Evolutionary conservation across 75 land plant species (phyloP), one percentile per base, ranked within the genome.

Genomic region (Picea glauca): DNA sequence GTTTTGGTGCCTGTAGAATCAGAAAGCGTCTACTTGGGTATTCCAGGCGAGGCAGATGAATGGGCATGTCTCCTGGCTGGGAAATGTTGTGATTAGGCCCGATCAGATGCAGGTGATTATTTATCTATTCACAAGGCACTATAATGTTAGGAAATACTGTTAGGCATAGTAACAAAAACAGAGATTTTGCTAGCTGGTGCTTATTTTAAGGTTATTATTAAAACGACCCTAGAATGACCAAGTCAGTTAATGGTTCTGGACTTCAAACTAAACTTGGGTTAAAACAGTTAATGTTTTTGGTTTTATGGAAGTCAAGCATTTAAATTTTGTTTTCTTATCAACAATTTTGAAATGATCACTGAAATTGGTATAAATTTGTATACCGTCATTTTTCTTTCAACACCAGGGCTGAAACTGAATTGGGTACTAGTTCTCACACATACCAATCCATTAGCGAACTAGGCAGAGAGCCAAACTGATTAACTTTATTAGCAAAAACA

Each of bases 1-100:
- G 21, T 84, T 81, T 58, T 81, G 80, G 80, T 60, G 84, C 18
- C 72, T 84, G 14, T 81, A 60, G 43, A 80, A 77, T 72, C 86
- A 84, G 58, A 84, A 84, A 73, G 77, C 86, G 13, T 84, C 86
- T 9, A 81, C 77, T 20, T 84, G 86, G 86, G 83, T 84, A 13
- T 84, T 84, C 35, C 86, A 84, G 65, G 86, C 86, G 1, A 64
- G 80, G 5, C 32, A 58, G 9, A 64, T 84, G 75, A 54, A 84
- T 81, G 86, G 83, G 14, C 65, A 62, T 4, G 84, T 84, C 12
- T 60, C 84, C 12, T 84, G 86, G 86, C 79, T 84, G 15, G 84
- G 78, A 54, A 38, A 62, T 43, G 3, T 84, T 13, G 74, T 59
- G 58, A 84, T 84, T 15, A 65, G 82, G 58, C 86, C 86, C 3